Conservation (phyloP, 306 rosid species). For the Nissolia schottii region DNA sequence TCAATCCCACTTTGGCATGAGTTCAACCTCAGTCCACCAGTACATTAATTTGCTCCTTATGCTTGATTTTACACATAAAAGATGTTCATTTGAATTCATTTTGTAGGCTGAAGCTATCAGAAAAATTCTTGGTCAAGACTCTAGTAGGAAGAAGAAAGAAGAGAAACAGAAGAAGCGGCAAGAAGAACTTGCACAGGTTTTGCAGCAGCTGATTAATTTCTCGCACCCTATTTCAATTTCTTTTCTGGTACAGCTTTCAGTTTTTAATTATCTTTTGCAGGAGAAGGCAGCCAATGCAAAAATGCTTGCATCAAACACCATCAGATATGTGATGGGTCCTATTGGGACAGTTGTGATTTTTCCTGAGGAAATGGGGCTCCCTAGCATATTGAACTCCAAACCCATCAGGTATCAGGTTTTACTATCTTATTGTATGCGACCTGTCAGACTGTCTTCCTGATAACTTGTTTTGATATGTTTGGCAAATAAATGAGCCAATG, state of each 20-base stretch:
- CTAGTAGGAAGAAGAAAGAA: constrained; percentile 84
- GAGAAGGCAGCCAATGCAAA: constrained; percentile 80
- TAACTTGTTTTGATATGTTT: neutral
- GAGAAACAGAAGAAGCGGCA: constrained; percentile 91
- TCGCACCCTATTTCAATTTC: neutral
- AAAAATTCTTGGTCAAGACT: constrained; percentile 97
- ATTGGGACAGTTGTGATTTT: constrained; percentile 67
- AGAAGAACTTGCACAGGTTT: constrained; percentile 86
- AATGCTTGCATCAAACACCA: constrained; percentile 56
- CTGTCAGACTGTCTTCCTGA: constrained; percentile 9
- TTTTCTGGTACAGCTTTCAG: constrained; percentile 18
- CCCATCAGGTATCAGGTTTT: constrained; percentile 31
- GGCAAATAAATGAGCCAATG: neutral
- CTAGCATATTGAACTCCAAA: constrained; percentile 48
- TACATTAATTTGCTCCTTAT: neutral
- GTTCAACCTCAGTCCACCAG: too few species aligned
- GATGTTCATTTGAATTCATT: constrained; percentile 11
- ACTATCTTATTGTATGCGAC: neutral
- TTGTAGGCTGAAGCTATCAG: constrained; percentile 88
- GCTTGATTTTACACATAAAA: neutral
- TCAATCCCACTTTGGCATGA: too few species aligned
- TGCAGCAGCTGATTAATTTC: constrained; percentile 3
- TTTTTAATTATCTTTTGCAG: constrained; percentile 38
- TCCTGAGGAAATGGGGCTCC: constrained; percentile 82
- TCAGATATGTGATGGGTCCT: constrained; percentile 71